A percentile compares a stretch with the other conserved stretches of the same genome.
phyloP scores from a whole-genome alignment of 345 rosid genomes.

The Pistacia vera region DNA sequence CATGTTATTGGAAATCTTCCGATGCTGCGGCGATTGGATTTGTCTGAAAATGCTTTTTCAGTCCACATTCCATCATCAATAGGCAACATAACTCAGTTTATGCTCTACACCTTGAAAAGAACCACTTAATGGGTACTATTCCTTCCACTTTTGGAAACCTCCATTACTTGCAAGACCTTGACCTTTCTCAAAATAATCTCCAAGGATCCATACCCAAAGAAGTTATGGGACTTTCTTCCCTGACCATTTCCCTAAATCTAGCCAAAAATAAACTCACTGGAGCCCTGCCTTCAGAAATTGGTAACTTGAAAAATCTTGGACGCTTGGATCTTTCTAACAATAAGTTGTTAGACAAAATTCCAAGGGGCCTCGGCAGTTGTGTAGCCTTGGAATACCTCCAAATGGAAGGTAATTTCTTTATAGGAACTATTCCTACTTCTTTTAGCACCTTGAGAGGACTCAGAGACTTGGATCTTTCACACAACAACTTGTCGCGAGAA shows the following conservation, averaged over 20 bases:
- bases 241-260: slow-evolving; percentile 18
- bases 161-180: slow-evolving; percentile 23
- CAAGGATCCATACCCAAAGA: slow-evolving; percentile 22
- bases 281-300: slow-evolving; percentile 19
- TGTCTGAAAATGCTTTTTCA: slow-evolving; percentile 28
- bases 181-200: slow-evolving; percentile 13
- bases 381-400: slow-evolving; percentile 19
- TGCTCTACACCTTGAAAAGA: slow-evolving; percentile 19
- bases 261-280: slow-evolving; percentile 20
- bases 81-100: slow-evolving; percentile 38
- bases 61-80: slow-evolving; percentile 42
- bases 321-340: slow-evolving; percentile 25
- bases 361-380: slow-evolving; percentile 21
- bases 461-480: slow-evolving; percentile 26
- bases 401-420: slow-evolving; percentile 19
- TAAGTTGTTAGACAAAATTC: slow-evolving; percentile 28
- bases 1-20: slow-evolving; percentile 12
- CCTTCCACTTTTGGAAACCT: slow-evolving; percentile 35
- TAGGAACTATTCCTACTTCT: slow-evolving; percentile 29
- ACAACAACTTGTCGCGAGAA: slow-evolving; percentile 27
- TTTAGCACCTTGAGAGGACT: slow-evolving; percentile 15
- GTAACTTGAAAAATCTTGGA: slow-evolving; percentile 21
- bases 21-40: slow-evolving; percentile 20
- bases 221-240: slow-evolving; percentile 26
- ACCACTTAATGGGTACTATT: slow-evolving; percentile 35